phyloP scores from a whole-genome alignment of 192 early-diverging fungal species.

The Spizellomyces punctatus region DNA sequence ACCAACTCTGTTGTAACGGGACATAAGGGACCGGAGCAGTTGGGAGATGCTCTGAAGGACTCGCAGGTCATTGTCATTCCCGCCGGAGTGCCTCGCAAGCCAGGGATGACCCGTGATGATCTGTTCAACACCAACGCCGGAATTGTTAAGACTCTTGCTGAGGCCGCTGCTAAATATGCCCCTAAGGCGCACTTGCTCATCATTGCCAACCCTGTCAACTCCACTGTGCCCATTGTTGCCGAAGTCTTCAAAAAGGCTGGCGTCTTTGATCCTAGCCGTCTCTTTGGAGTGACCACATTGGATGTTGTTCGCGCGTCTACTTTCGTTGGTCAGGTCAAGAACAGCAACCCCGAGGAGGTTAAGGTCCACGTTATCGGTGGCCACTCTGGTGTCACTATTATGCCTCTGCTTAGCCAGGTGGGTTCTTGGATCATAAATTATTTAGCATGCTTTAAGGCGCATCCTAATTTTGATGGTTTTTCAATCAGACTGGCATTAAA shows the following conservation, averaged over 20 bases:
- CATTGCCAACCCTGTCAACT: conserved; percentile 99
- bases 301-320: conserved; percentile 93
- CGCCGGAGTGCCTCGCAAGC: conserved; percentile 97
- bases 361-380: conserved; percentile 88
- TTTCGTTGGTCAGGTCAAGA: conserved; percentile 83
- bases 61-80: conserved; percentile 86
- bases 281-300: conserved; percentile 94
- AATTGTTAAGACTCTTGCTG: conserved; percentile 85
- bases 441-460: neutral
- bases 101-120: conserved; percentile 98
- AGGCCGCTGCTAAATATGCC: conserved; percentile 72
- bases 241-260: conserved; percentile 90
- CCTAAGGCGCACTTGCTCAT: conserved; percentile 86
- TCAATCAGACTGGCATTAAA: conserved; percentile 33
- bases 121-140: conserved; percentile 98
- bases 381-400: conserved; percentile 94
- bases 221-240: conserved; percentile 93
- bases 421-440: conserved; percentile 11
- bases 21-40: conserved; percentile 65
- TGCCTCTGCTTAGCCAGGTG: conserved; percentile 84
- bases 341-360: conserved; percentile 66
- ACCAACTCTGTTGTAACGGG: conserved; percentile 67
- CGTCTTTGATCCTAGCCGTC: conserved; percentile 83
- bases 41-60: conserved; percentile 70
- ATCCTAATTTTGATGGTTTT: neutral